These are phyloP conservation scores for Vigna radiata DNA, from an alignment of 306 rosid species.

Conservation along the genomic window DNA sequence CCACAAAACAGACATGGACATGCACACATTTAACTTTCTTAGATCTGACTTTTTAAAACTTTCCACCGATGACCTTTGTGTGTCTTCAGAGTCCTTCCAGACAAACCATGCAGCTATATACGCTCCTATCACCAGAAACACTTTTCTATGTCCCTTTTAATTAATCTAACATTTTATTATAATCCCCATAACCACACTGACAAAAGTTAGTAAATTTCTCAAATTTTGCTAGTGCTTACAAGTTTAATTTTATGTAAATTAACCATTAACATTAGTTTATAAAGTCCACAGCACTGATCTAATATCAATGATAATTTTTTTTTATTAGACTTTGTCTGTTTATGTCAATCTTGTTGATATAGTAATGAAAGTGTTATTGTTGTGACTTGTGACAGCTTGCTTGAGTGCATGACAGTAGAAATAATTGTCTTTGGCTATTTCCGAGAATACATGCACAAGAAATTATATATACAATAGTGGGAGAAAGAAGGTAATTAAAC, in stretches of 20 bases:
- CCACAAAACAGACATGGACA: constrained; percentile 30
- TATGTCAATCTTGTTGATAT: background rate
- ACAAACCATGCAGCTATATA: constrained; percentile 24
- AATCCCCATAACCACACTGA: background rate
- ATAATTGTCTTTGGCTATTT: constrained; percentile 51
- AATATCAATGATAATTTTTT: background rate
- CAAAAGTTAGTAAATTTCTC: background rate
- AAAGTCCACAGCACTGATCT: too few species aligned
- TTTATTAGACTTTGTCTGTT: background rate
- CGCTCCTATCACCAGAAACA: constrained; percentile 3
- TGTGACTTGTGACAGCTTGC: constrained; percentile 45
- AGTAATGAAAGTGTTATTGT: background rate
- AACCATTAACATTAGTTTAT: background rate
- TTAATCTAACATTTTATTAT: background rate
- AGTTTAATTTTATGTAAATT: background rate
- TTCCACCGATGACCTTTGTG: constrained; percentile 18
- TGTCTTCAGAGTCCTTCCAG: constrained; percentile 5
- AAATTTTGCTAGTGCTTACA: background rate
- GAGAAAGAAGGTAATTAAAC: constrained; percentile 4
- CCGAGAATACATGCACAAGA: constrained; percentile 41
- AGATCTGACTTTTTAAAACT: constrained; percentile 28
- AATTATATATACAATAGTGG: background rate
- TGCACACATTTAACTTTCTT: background rate
- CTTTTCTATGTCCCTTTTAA: background rate
- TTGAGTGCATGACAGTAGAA: constrained; percentile 18